Conservation (phyloP, 2,329 filamentous ascomycete species). For the Penicillium sp. region DNA sequence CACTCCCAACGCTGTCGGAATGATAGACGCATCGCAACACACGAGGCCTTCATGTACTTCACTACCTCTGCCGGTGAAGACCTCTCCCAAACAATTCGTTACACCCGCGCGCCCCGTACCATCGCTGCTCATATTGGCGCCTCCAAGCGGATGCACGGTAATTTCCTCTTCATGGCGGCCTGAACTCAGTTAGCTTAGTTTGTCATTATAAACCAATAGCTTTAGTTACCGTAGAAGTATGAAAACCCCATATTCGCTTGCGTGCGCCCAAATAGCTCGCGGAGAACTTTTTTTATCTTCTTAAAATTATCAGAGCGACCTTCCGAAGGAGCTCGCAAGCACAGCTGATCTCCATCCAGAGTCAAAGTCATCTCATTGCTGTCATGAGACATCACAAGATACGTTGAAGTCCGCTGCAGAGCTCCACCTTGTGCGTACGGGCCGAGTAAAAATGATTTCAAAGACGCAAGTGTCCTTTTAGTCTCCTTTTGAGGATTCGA, state of each 20-base stretch:
- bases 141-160: slow-evolving; percentile 34
- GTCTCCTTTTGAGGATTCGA: not conserved
- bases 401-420: slow-evolving; percentile 60
- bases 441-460: slow-evolving; percentile 56
- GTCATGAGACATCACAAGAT: slow-evolving; percentile 67
- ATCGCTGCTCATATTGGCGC: slow-evolving; percentile 62
- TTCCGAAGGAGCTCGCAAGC: not conserved
- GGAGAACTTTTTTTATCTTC: slow-evolving; percentile 7
- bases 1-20: slow-evolving; percentile 60
- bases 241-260: not conserved
- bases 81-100: slow-evolving; percentile 60
- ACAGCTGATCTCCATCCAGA: not conserved
- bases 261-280: not conserved
- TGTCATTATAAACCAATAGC: no score
- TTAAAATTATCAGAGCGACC: slow-evolving; percentile 16
- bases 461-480: not conserved
- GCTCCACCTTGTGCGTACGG: slow-evolving; percentile 58
- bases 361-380: slow-evolving; percentile 23
- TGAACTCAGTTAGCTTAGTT: not conserved
- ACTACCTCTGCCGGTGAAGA: slow-evolving; percentile 54
- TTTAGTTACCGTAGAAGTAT: not conserved
- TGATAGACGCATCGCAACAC: slow-evolving; percentile 60
- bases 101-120: slow-evolving; percentile 58
- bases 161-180: slow-evolving; percentile 28
- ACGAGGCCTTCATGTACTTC: slow-evolving; percentile 59